phyloP scores from a whole-genome alignment of 176 grass and related monocot genomes.

The Eleusine indica region DNA sequence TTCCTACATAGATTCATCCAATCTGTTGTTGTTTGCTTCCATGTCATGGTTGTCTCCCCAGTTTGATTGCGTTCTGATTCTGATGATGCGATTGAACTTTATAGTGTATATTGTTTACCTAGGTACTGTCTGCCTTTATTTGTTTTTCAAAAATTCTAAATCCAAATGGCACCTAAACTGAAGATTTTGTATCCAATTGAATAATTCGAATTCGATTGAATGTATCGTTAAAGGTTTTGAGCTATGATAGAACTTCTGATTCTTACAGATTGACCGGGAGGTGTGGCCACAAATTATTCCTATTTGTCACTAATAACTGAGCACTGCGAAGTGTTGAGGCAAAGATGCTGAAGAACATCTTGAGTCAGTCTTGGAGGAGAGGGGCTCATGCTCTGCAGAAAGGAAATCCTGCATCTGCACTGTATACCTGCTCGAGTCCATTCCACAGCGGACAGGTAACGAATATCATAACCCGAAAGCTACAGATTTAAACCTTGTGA shows the following conservation, averaged over 20 bases:
- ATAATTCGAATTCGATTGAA: not conserved
- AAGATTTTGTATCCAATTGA: not conserved
- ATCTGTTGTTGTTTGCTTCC: not conserved
- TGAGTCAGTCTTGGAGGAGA: constrained; percentile 51
- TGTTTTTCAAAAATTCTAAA: not conserved
- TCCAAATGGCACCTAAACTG: not conserved
- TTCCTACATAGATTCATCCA: not conserved
- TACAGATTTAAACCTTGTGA: not conserved
- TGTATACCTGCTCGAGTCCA: constrained; percentile 43
- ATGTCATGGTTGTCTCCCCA: not conserved
- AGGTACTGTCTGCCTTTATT: not conserved
- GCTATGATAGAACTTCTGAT: not conserved
- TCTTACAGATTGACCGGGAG: not conserved
- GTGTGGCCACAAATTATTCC: not conserved
- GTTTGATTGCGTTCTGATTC: not conserved
- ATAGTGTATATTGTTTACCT: not conserved
- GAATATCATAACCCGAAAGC: not conserved
- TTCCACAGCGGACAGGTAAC: constrained; percentile 61
- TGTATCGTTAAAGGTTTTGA: not conserved
- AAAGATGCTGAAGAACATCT: constrained; percentile 54
- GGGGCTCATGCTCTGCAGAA: constrained; percentile 22
- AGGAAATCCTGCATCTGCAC: constrained; percentile 6
- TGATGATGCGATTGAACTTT: not conserved
- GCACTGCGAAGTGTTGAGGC: not conserved
- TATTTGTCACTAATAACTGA: not conserved